Conservation (phyloP, 257 asterid species). For the Scutellaria galericulata region DNA sequence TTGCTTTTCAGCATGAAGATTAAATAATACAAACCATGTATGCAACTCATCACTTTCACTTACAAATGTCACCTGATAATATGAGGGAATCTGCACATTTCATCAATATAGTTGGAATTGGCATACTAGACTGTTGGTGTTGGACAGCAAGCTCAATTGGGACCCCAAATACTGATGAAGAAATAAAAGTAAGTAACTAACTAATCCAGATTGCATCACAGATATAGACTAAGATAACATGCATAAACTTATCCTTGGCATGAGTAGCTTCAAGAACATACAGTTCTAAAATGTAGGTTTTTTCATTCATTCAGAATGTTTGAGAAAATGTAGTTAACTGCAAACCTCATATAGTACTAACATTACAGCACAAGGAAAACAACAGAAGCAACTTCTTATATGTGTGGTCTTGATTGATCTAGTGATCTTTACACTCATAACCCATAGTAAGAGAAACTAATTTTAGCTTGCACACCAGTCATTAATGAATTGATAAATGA, state of each 20-base stretch:
- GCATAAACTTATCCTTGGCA: constrained; percentile 2
- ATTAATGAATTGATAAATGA: constrained; percentile 15
- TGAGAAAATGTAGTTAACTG: background rate
- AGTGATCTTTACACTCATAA: background rate
- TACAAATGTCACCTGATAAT: constrained; percentile 66
- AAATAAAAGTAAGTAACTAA: constrained; percentile 23
- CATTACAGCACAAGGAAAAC: constrained; percentile 1
- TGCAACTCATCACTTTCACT: background rate
- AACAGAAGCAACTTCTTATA: constrained; percentile 25
- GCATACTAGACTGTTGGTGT: constrained; percentile 68
- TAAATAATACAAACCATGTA: constrained; percentile 9
- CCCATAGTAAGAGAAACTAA: constrained; percentile 13
- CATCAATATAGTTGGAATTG: constrained; percentile 73
- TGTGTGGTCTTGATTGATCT: constrained; percentile 18
- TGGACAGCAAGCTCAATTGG: constrained; percentile 83
- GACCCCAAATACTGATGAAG: constrained; percentile 71
- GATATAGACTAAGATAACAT: constrained; percentile 10
- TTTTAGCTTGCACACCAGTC: background rate
- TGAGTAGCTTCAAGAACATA: constrained; percentile 17
- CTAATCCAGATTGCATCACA: constrained; percentile 23
- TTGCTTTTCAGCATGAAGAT: constrained; percentile 22
- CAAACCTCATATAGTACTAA: constrained; percentile 9
- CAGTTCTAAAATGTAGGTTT: background rate
- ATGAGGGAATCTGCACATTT: constrained; percentile 86
- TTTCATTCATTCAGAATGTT: background rate